These are phyloP conservation scores for Ilyonectria destructans DNA, from an alignment of 2,329 filamentous ascomycete species.

Conservation along the genomic window DNA sequence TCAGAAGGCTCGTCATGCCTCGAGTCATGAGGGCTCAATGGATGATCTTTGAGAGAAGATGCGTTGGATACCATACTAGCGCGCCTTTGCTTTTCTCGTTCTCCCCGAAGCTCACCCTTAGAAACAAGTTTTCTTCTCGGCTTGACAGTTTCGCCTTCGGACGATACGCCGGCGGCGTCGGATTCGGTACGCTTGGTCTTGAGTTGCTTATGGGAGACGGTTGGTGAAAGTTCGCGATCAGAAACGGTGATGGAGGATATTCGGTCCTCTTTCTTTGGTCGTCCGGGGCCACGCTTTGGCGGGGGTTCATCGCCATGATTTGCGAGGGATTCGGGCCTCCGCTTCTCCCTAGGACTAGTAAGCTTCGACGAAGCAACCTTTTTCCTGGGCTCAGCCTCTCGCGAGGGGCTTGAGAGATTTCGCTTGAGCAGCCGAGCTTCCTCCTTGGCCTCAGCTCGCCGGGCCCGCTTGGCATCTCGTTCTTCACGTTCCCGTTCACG, in stretches of 20 bases:
- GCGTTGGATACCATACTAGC: conserved; percentile 72
- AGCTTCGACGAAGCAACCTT: conserved; percentile 57
- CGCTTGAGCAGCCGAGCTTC: conserved; percentile 63
- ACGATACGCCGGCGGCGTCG: conserved; percentile 68
- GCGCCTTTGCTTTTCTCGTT: conserved; percentile 72
- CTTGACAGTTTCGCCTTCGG: conserved; percentile 72
- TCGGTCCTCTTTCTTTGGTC: conserved; percentile 71
- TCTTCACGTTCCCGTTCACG: conserved; percentile 61
- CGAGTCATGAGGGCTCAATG: conserved; percentile 67
- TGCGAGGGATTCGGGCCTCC: conserved; percentile 60
- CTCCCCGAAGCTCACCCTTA: conserved; percentile 73
- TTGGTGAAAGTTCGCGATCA: conserved; percentile 70
- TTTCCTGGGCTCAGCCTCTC: conserved; percentile 63
- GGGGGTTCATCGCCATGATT: conserved; percentile 64
- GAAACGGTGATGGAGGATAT: conserved; percentile 64
- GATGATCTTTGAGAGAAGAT: conserved; percentile 67
- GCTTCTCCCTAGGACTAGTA: conserved; percentile 67
- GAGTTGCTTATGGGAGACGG: conserved; percentile 62
- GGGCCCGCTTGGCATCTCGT: conserved; percentile 61
- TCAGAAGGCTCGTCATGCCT: conserved; percentile 66
- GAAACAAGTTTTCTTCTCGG: conserved; percentile 76
- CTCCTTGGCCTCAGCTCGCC: conserved; percentile 63
- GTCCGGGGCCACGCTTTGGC: conserved; percentile 67
- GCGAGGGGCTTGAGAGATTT: conserved; percentile 65
- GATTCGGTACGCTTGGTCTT: conserved; percentile 71